Conservation (phyloP, 345 rosid genomes). For the Pseudoturritis turrita region DNA sequence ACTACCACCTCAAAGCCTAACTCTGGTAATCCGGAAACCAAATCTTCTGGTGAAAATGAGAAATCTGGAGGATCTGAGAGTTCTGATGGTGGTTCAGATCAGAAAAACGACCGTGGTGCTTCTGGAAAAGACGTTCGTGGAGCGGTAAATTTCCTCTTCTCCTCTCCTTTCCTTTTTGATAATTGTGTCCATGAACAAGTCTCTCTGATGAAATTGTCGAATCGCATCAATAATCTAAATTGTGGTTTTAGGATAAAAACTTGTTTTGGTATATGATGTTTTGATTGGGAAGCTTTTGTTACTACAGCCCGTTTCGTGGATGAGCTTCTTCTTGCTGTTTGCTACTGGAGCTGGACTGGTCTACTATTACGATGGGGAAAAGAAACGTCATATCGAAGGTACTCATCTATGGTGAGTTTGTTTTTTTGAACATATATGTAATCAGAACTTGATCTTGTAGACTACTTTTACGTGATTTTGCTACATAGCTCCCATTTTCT, state of each 20-base stretch:
- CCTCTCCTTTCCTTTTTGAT: background rate
- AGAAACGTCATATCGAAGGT: slow-evolving; percentile 97
- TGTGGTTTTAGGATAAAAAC: background rate
- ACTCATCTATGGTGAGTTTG: slow-evolving; percentile 84
- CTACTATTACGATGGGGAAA: slow-evolving; percentile 59
- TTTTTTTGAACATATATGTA: background rate
- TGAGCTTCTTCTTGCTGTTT: slow-evolving; percentile 74
- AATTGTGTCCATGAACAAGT: background rate
- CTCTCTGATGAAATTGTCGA: background rate
- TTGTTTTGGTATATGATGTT: background rate
- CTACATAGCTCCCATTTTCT: background rate
- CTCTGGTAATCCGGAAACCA: slow-evolving; percentile 22
- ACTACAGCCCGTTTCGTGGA: slow-evolving; percentile 88
- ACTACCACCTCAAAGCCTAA: slow-evolving; percentile 11
- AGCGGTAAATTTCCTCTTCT: slow-evolving; percentile 50
- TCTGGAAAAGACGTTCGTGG: slow-evolving; percentile 83
- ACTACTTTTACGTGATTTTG: background rate
- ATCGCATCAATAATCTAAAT: background rate
- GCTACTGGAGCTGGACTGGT: slow-evolving; percentile 78
- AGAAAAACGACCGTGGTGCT: slow-evolving; percentile 38
- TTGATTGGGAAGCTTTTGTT: slow-evolving; percentile 2
- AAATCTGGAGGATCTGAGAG: slow-evolving; percentile 50
- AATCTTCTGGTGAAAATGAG: slow-evolving; percentile 39
- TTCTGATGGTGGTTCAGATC: slow-evolving; percentile 43
- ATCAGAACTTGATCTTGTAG: background rate